phyloP scores from a whole-genome alignment of 371 early-diverging fungal genomes.

The Sporodiniella umbellata region DNA sequence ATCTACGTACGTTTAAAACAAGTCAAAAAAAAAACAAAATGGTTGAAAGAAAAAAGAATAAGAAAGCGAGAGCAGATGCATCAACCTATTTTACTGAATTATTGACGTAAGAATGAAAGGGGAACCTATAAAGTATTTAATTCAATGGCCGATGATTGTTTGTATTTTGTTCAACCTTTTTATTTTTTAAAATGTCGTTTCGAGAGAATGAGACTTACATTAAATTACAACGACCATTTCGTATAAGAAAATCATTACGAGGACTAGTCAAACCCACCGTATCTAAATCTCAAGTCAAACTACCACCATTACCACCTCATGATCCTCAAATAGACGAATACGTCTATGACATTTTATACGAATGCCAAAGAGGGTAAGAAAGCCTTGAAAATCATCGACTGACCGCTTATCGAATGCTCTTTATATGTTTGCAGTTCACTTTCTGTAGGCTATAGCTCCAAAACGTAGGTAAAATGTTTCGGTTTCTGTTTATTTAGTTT shows the following conservation, averaged over 20 bases:
- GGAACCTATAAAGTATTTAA: too few species aligned
- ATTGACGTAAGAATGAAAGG: conserved; percentile 6
- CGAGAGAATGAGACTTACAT: neutral
- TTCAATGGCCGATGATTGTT: neutral
- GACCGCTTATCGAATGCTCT: too few species aligned
- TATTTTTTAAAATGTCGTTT: neutral
- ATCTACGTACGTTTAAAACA: neutral
- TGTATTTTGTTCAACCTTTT: neutral
- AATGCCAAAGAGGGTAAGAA: conserved; percentile 58
- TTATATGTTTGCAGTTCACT: too few species aligned
- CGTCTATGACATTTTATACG: conserved; percentile 47
- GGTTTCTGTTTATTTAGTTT: neutral
- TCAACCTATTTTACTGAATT: too few species aligned
- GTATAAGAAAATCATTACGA: conserved; percentile 28
- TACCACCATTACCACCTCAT: conserved; percentile 33
- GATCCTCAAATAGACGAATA: conserved; percentile 28
- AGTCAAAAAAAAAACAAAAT: conserved; percentile 1
- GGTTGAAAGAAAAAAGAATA: too few species aligned
- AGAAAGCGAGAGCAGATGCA: too few species aligned
- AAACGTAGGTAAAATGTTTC: conserved; percentile 31
- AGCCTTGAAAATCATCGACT: too few species aligned
- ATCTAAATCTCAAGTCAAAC: conserved; percentile 14
- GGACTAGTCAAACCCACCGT: conserved; percentile 29
- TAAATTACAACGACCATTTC: conserved; percentile 25
- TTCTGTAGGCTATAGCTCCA: conserved; percentile 57